Percentiles rank a stretch among this genome's conserved stretches.
Evolutionary conservation across 805 yeast genomes (phyloP).

Genomic region (Lachancea lanzarotensis): DNA sequence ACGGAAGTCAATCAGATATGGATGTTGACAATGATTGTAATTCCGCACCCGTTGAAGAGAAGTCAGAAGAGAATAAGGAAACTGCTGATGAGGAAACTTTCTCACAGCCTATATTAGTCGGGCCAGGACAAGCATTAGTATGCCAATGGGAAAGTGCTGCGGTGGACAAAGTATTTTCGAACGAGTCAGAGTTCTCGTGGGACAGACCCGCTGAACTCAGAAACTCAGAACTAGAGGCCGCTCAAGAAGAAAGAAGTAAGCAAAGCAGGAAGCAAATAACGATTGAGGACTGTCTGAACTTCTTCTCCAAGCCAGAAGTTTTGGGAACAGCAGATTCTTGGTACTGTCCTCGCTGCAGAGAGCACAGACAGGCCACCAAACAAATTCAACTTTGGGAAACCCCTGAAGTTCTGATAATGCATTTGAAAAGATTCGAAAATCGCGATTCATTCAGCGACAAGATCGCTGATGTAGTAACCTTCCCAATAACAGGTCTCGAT

Average conservation of each 20-base stretch:
- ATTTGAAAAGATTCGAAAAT: slow-evolving; percentile 82
- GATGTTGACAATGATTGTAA: slow-evolving; percentile 2
- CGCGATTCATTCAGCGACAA: slow-evolving; percentile 83
- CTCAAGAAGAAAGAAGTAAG: slow-evolving; percentile 29
- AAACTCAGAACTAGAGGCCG: slow-evolving; percentile 50
- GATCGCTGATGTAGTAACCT: slow-evolving; percentile 75
- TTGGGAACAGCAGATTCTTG: slow-evolving; percentile 85
- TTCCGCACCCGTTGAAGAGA: too few relatives aligned
- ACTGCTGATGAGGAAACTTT: background rate
- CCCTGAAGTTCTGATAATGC: slow-evolving; percentile 86
- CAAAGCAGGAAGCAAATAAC: slow-evolving; percentile 39
- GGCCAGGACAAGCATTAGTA: slow-evolving; percentile 39
- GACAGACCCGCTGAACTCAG: slow-evolving; percentile 41
- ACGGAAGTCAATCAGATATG: slow-evolving; percentile 4
- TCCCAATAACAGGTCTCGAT: slow-evolving; percentile 80
- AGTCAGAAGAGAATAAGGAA: too few relatives aligned
- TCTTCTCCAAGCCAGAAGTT: slow-evolving; percentile 76
- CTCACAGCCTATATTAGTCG: slow-evolving; percentile 17
- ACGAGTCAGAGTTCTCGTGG: slow-evolving; percentile 53
- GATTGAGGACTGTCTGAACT: slow-evolving; percentile 64
- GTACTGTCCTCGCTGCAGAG: slow-evolving; percentile 89
- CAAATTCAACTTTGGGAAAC: slow-evolving; percentile 89
- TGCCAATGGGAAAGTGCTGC: slow-evolving; percentile 59
- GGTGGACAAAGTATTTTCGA: slow-evolving; percentile 47
- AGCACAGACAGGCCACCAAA: slow-evolving; percentile 85